Conservation (phyloP, 2,329 filamentous ascomycete genomes). For the Clarireedia monteithiana region DNA sequence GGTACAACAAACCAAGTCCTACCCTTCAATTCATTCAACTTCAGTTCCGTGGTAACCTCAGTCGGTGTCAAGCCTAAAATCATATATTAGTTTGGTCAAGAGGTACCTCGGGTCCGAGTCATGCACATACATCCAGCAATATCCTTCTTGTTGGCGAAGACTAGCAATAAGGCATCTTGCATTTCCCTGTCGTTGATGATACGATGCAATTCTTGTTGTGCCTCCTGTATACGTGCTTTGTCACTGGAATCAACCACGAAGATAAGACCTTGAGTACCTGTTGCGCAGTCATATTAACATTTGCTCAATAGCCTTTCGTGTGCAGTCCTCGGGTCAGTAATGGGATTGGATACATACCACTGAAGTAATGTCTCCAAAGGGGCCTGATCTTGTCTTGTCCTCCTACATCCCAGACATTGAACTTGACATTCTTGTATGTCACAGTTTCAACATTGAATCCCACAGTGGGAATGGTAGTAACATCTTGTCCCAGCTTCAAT, state of each 20-base stretch:
- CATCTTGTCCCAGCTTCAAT: conserved; percentile 95
- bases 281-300: no score
- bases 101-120: no score
- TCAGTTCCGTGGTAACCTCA: conserved; percentile 70
- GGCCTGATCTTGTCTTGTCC: conserved; percentile 98
- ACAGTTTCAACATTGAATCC: conserved; percentile 99
- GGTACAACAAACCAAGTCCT: conserved; percentile 82
- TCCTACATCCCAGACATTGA: conserved; percentile 98
- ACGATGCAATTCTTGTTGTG: conserved; percentile 84
- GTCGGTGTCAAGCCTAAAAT: conserved; percentile 64
- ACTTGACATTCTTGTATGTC: conserved; percentile 98
- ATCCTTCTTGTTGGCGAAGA: conserved; percentile 99
- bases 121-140: conserved; percentile 60
- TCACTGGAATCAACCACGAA: conserved; percentile 98
- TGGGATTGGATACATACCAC: conserved; percentile 43
- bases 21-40: conserved; percentile 71
- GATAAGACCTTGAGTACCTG: conserved; percentile 93
- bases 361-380: conserved; percentile 96
- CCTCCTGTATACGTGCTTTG: conserved; percentile 84
- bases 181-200: conserved; percentile 98
- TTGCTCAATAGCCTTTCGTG: conserved; percentile 28
- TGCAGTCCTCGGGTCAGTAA: neutral
- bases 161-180: conserved; percentile 86
- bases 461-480: conserved; percentile 96
- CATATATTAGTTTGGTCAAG: no score